Conservation (phyloP, 1,139 yeast species). For the Casaregolazyma lundiana region DNA sequence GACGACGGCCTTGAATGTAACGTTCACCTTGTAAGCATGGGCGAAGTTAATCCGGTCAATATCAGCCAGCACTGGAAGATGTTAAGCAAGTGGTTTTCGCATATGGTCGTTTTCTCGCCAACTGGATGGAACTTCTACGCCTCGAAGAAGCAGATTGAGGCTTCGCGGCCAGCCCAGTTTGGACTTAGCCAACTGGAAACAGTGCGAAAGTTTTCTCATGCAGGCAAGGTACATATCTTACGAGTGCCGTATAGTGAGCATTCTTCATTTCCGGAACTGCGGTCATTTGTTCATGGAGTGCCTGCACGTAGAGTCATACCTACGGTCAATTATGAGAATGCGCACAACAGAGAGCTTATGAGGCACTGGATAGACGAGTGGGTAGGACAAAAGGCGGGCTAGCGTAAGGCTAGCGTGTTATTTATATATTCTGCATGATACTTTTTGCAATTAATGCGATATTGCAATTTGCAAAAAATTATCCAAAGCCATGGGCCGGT, state of each 20-base stretch:
- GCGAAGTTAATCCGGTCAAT: slow-evolving; percentile 39
- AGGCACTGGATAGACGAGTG: slow-evolving; percentile 18
- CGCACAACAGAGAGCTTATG: slow-evolving; percentile 18
- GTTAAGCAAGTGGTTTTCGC: slow-evolving; percentile 26
- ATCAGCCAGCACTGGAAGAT: slow-evolving; percentile 25
- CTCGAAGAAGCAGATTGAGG: slow-evolving; percentile 18
- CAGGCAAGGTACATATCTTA: slow-evolving; percentile 42
- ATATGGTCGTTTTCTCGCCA: slow-evolving; percentile 43
- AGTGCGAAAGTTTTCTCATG: slow-evolving; percentile 27
- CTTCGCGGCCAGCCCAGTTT: slow-evolving; percentile 15
- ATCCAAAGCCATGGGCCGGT: too few relatives aligned
- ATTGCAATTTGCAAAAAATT: too few relatives aligned
- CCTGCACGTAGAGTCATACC: slow-evolving; percentile 58
- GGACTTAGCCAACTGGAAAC: slow-evolving; percentile 25
- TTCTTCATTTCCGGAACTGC: slow-evolving; percentile 77
- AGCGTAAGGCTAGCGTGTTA: neutral
- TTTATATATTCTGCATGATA: neutral
- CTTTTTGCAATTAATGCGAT: too few relatives aligned
- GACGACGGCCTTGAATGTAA: slow-evolving; percentile 46
- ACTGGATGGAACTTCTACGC: slow-evolving; percentile 76
- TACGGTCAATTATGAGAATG: slow-evolving; percentile 53
- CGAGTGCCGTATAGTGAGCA: slow-evolving; percentile 90
- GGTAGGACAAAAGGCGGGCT: slow-evolving; percentile 9
- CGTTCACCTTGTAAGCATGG: slow-evolving; percentile 70
- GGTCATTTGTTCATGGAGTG: slow-evolving; percentile 54